Evolutionary conservation across 441 rosid genomes (phyloP), one percentile per base, ranked within the genome.

Genomic region (Erodium trifolium): DNA sequence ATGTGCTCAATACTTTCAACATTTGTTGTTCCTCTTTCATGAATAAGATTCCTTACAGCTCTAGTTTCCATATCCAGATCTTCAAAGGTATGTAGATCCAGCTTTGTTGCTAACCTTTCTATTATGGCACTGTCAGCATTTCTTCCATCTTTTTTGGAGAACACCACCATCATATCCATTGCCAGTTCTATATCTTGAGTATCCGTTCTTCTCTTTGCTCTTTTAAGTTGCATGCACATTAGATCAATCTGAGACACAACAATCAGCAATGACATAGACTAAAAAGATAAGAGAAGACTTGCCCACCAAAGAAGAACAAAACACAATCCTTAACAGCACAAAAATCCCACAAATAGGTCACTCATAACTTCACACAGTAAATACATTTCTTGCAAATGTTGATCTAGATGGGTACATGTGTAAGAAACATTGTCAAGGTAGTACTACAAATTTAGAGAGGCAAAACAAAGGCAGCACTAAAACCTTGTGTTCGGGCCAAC

Each of bases 81-180:
- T 37, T 65, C 67, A 3, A 63, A 14, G 3, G 72, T 66, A 53
- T 66, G 72, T n/a, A 74, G 70, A 14, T 69, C 77, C 69, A 74
- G 70, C 73, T 74, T 74, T 71, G 69, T 68, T 6, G 73, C 77
- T 3, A 74, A 66, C 57, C 77, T 57, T 65, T 74, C 67, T 0
- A 74, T 10, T 4, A 74, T 74, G 5, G 73, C 69, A n/a, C 72
- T 74, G 65, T 74, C 73, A 1, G 73, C 69, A 13, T 74, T 74
- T 31, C 69, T 55, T 11, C 43, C 70, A 13, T 74, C 77, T 23
- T 55, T 57, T 63, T 69, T 65, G 9, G 77, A 55, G 67, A 74
- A 66, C 18, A 73, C 77, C 4, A 73, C 77, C 77, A 73, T 69
- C 70, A 74, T 23, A 62, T 74, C 77, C 77, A 74, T 74, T 0